phyloP scores from a whole-genome alignment of 768 basidiomycete species.

The Xerocomellus amylosporus region DNA sequence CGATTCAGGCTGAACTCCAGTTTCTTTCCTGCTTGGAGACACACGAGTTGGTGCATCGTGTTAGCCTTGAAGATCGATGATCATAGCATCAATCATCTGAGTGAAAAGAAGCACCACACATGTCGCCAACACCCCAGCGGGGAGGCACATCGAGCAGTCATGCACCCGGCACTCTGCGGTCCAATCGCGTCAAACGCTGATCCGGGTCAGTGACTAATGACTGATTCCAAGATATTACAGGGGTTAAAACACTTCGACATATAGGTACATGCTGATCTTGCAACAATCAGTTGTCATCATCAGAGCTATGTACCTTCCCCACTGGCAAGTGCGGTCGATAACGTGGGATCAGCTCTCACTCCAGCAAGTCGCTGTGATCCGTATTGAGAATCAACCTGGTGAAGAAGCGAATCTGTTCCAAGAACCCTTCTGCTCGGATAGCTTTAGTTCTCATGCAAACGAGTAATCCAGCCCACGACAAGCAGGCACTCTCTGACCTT shows the following conservation, averaged over 20 bases:
- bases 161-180: conserved; percentile 5
- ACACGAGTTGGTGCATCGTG: conserved; percentile 7
- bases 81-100: conserved; percentile 7
- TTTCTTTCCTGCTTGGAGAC: background rate
- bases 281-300: background rate
- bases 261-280: background rate
- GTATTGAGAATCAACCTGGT: conserved; percentile 34
- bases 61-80: conserved; percentile 13
- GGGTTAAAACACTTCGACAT: background rate
- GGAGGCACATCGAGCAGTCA: conserved; percentile 29
- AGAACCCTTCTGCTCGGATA: conserved; percentile 28
- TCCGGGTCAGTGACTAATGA: background rate
- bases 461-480: conserved; percentile 5
- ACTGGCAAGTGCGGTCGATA: too few relatives aligned
- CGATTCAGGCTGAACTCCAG: too few relatives aligned
- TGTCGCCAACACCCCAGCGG: background rate
- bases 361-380: conserved; percentile 27
- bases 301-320: too few relatives aligned
- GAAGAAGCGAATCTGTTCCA: conserved; percentile 33
- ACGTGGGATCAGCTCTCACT: background rate
- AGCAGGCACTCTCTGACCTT: conserved; percentile 17
- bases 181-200: conserved; percentile 6
- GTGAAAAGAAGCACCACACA: conserved; percentile 5
- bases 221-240: background rate
- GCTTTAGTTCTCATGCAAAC: conserved; percentile 15